phyloP scores from a whole-genome alignment of 2,329 filamentous ascomycete species.

The Aspergillus sp. region DNA sequence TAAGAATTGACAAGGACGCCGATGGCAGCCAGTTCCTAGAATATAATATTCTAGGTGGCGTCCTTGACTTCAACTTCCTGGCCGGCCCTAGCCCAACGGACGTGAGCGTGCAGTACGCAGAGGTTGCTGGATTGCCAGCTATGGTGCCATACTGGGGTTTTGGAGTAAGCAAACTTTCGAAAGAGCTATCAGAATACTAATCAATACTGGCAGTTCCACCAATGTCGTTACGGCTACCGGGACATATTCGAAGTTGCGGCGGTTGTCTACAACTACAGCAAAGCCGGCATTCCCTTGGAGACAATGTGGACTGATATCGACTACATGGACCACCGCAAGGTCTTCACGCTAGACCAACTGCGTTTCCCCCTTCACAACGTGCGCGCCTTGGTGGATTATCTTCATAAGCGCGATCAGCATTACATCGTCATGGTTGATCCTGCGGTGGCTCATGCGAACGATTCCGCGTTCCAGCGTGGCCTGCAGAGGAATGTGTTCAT shows the following conservation, averaged over 20 bases:
- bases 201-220: constrained; percentile 45
- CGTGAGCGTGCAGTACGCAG: constrained; percentile 60
- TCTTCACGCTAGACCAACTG: constrained; percentile 42
- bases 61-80: constrained; percentile 71
- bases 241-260: constrained; percentile 47
- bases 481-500: constrained; percentile 57
- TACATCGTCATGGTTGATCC: constrained; percentile 77
- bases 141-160: constrained; percentile 67
- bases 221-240: constrained; percentile 65
- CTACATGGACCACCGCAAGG: constrained; percentile 39
- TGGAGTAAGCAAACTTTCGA: constrained; percentile 44
- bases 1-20: constrained; percentile 66
- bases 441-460: constrained; percentile 46
- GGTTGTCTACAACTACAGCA: constrained; percentile 44
- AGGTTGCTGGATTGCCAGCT: constrained; percentile 56
- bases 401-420: constrained; percentile 67
- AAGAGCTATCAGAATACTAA: background rate
- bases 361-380: constrained; percentile 49
- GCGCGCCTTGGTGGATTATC: constrained; percentile 63
- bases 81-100: constrained; percentile 59
- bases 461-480: constrained; percentile 61
- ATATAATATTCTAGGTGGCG: constrained; percentile 75
- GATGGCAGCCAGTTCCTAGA: constrained; percentile 67
- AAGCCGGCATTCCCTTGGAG: constrained; percentile 44
- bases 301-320: constrained; percentile 50